Percentiles rank a stretch among this genome's conserved stretches.
phyloP scores from a whole-genome alignment of 148 eudicot genomes.

The Vaccinium macrocarpon region DNA sequence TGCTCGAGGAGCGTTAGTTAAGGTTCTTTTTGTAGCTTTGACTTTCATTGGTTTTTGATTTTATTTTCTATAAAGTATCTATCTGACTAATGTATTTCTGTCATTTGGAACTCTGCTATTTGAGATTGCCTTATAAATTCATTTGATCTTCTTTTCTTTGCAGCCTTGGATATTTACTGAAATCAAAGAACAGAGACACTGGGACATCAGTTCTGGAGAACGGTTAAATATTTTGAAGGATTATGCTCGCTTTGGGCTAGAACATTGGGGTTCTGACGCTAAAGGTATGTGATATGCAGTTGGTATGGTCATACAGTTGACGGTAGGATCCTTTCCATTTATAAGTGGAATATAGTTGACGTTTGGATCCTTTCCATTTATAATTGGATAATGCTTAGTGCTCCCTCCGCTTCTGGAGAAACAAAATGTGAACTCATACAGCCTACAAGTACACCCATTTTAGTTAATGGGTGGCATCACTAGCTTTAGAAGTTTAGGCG shows the following conservation, averaged over 20 bases:
- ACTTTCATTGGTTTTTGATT: not conserved
- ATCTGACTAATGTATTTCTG: not conserved
- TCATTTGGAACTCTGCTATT: not conserved
- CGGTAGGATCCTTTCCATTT: no score
- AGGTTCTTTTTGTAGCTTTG: conserved; percentile 46
- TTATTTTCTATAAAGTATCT: not conserved
- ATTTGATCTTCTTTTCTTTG: conserved; percentile 15
- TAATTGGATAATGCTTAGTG: not conserved
- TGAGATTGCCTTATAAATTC: conserved; percentile 1
- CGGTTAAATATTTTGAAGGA: conserved; percentile 78
- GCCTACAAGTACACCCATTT: not conserved
- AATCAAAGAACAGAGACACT: conserved; percentile 93
- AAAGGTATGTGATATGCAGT: conserved; percentile 56
- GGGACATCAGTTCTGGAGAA: conserved; percentile 94
- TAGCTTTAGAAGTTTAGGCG: not conserved
- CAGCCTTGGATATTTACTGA: conserved; percentile 99
- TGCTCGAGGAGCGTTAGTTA: conserved; percentile 91
- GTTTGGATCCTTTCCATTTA: not conserved
- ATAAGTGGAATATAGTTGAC: no score
- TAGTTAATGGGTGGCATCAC: not conserved
- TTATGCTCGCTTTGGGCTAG: conserved; percentile 85
- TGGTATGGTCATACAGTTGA: not conserved
- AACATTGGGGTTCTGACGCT: conserved; percentile 99
- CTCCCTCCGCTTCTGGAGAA: not conserved
- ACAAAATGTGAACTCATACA: not conserved